These are phyloP conservation scores for Penicillium freii DNA, from an alignment of 2,329 filamentous ascomycete species.

Conservation along the genomic window DNA sequence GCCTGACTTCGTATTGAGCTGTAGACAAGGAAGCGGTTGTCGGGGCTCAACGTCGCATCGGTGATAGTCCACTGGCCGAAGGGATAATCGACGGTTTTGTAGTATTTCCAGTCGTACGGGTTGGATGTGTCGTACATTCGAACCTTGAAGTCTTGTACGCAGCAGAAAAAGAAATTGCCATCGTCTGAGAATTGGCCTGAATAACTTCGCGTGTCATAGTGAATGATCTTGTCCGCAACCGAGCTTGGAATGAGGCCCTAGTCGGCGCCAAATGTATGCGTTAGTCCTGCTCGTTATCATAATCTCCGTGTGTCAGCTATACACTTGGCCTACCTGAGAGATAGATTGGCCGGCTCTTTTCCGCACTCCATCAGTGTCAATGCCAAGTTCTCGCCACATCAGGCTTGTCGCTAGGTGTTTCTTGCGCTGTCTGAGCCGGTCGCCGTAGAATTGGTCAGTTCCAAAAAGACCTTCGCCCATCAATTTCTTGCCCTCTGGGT, in stretches of 20 bases:
- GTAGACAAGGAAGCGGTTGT: slow-evolving; percentile 90
- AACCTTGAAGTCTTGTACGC: slow-evolving; percentile 87
- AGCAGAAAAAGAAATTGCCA: slow-evolving; percentile 94
- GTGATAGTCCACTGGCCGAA: slow-evolving; percentile 95
- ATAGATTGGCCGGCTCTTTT: slow-evolving; percentile 66
- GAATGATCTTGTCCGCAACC: slow-evolving; percentile 79
- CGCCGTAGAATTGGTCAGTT: slow-evolving; percentile 56
- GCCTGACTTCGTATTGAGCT: slow-evolving; percentile 83
- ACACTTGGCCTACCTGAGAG: slow-evolving; percentile 55
- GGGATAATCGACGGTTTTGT: slow-evolving; percentile 83
- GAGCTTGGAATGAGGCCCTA: slow-evolving; percentile 75
- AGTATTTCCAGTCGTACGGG: slow-evolving; percentile 91
- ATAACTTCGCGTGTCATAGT: slow-evolving; percentile 83
- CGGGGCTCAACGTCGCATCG: slow-evolving; percentile 83
- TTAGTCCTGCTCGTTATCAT: not conserved
- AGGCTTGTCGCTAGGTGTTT: slow-evolving; percentile 65
- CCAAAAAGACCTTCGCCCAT: slow-evolving; percentile 85
- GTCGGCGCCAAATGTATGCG: not conserved
- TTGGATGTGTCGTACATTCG: slow-evolving; percentile 98
- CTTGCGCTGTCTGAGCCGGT: slow-evolving; percentile 56
- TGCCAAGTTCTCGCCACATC: slow-evolving; percentile 76
- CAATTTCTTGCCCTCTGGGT: slow-evolving; percentile 68
- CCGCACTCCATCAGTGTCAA: slow-evolving; percentile 58
- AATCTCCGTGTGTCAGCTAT: not conserved
- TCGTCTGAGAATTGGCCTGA: slow-evolving; percentile 96